These are phyloP conservation scores for Podospora australis DNA, from an alignment of 495 filamentous ascomycete genomes.

Conservation along the genomic window DNA sequence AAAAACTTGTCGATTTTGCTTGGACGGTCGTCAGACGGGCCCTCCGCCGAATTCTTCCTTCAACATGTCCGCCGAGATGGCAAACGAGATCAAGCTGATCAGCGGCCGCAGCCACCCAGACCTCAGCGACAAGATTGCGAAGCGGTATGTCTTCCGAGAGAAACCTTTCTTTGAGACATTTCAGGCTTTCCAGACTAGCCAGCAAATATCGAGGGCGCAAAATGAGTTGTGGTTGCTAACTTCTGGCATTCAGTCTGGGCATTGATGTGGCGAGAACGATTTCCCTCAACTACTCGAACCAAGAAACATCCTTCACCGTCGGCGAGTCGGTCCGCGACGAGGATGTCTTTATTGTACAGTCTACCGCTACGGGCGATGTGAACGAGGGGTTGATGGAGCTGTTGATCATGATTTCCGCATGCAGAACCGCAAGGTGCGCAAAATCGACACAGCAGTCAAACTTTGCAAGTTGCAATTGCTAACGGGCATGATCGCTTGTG, in stretches of 20 bases:
- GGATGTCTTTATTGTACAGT: conserved; percentile 97
- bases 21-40: conserved; percentile 15
- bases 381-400: conserved; percentile 99
- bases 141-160: conserved; percentile 80
- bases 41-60: conserved; percentile 8
- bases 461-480: no score
- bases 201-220: not conserved
- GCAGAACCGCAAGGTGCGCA: conserved; percentile 67
- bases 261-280: conserved; percentile 95
- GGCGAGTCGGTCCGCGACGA: conserved; percentile 95
- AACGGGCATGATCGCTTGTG: not conserved
- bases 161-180: no score
- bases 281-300: conserved; percentile 94
- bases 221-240: no score
- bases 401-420: conserved; percentile 98
- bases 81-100: conserved; percentile 92
- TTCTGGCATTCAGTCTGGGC: conserved; percentile 56
- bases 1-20: conserved; percentile 13
- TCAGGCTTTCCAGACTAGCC: no score
- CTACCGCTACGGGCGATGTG: conserved; percentile 90
- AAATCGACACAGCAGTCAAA: no score
- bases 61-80: conserved; percentile 44
- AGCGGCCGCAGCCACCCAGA: conserved; percentile 93
- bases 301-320: conserved; percentile 94
- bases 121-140: conserved; percentile 82